Evolutionary conservation across 225 moss, liverwort and hornwort species (phyloP).

Genomic region (Neckera pumila): DNA sequence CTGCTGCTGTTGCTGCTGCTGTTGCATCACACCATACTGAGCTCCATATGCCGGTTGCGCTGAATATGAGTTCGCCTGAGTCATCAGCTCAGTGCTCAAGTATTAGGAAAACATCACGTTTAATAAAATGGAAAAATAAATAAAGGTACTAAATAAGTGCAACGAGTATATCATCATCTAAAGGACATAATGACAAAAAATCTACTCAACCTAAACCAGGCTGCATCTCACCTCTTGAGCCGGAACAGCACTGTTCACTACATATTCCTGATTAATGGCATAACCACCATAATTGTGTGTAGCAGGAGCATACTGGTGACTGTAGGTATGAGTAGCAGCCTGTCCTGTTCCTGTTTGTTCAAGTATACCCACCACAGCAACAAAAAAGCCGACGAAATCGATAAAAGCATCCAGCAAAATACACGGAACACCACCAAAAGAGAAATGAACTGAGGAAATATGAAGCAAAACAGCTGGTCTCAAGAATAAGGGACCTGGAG

Average conservation of each 20-base stretch:
- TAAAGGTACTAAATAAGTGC: neutral
- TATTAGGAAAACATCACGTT: neutral
- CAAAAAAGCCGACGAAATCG: neutral
- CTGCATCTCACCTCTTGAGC: conserved; percentile 40
- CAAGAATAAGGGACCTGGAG: neutral
- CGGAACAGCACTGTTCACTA: conserved; percentile 24
- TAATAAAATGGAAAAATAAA: neutral
- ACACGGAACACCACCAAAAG: neutral
- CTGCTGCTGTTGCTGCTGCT: conserved; percentile 12
- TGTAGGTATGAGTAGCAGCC: conserved; percentile 12
- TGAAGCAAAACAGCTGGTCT: neutral
- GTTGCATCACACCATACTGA: conserved; percentile 46
- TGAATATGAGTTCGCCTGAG: conserved; percentile 28
- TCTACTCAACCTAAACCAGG: neutral
- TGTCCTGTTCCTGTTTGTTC: conserved; percentile 26
- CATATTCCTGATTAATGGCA: conserved; percentile 38
- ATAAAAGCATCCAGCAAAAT: neutral
- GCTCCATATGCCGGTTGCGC: conserved; percentile 33
- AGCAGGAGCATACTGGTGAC: conserved; percentile 39
- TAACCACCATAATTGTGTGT: conserved; percentile 43
- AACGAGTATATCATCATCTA: neutral
- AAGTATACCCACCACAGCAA: neutral
- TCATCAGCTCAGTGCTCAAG: conserved; percentile 15
- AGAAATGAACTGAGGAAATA: neutral
- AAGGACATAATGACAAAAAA: neutral